Evolutionary conservation across 306 rosid species (phyloP).

Genomic region (Senna tora): DNA sequence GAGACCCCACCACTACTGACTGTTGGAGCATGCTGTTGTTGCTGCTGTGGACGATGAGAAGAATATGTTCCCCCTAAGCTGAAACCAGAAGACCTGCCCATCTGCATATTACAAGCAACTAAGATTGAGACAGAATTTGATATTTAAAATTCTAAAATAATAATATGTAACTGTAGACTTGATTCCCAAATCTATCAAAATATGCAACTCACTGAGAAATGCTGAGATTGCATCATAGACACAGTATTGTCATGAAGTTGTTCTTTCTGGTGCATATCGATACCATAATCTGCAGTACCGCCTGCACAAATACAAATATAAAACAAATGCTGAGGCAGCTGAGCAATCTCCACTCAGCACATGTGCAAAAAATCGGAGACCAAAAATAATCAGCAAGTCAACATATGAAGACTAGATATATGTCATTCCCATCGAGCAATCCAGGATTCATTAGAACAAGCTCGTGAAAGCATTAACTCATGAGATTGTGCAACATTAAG

Average conservation of each 20-base stretch:
- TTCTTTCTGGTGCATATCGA: slow-evolving; percentile 99
- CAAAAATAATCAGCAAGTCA: slow-evolving; percentile 25
- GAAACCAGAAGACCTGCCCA: slow-evolving; percentile 97
- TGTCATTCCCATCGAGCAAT: slow-evolving; percentile 29
- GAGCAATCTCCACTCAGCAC: slow-evolving; percentile 21
- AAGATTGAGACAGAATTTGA: slow-evolving; percentile 31
- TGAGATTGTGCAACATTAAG: slow-evolving; percentile 3
- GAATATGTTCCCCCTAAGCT: slow-evolving; percentile 78
- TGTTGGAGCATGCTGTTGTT: slow-evolving; percentile 85
- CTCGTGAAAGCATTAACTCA: background rate
- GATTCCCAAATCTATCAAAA: slow-evolving; percentile 15
- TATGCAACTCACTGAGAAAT: slow-evolving; percentile 79
- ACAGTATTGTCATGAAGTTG: slow-evolving; percentile 87
- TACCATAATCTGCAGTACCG: slow-evolving; percentile 77
- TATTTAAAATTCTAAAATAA: slow-evolving; percentile 10
- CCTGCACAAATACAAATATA: slow-evolving; percentile 57
- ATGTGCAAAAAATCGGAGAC: background rate
- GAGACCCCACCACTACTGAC: slow-evolving; percentile 79
- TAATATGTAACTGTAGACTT: slow-evolving; percentile 15
- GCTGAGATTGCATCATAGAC: slow-evolving; percentile 96
- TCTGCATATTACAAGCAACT: slow-evolving; percentile 52
- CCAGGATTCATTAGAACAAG: slow-evolving; percentile 9
- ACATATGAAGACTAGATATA: background rate
- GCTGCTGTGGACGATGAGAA: slow-evolving; percentile 85
- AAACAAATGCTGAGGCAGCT: slow-evolving; percentile 16